These are phyloP conservation scores for Trichoderma sp. DNA, from an alignment of 2,329 filamentous ascomycete species.

Conservation along the genomic window DNA sequence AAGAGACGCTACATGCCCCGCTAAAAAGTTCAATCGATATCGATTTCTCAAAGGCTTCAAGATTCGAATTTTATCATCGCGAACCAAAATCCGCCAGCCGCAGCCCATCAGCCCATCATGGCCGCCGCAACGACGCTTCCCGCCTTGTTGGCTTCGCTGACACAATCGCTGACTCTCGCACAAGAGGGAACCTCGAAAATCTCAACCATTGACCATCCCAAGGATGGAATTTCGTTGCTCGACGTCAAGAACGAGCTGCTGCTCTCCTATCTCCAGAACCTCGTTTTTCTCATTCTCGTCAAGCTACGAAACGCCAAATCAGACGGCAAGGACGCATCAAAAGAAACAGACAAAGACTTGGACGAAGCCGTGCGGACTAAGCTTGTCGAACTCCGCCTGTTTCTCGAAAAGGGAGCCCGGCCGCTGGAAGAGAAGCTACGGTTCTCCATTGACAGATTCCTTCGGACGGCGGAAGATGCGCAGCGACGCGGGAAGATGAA, in stretches of 20 bases:
- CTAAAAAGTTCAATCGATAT: slow-evolving; percentile 16
- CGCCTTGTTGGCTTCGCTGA: slow-evolving; percentile 51
- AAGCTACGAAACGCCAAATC: slow-evolving; percentile 63
- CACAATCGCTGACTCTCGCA: slow-evolving; percentile 58
- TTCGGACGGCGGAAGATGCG: slow-evolving; percentile 78
- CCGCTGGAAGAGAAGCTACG: slow-evolving; percentile 87
- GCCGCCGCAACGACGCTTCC: slow-evolving; percentile 49
- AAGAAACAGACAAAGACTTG: slow-evolving; percentile 45
- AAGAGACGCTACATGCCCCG: not conserved
- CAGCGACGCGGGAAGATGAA: slow-evolving; percentile 45
- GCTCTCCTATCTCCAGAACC: slow-evolving; percentile 90
- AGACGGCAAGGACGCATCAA: slow-evolving; percentile 22
- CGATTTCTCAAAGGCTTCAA: slow-evolving; percentile 4
- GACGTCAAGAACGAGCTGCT: slow-evolving; percentile 97
- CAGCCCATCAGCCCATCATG: slow-evolving; percentile 32
- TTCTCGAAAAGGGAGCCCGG: slow-evolving; percentile 86
- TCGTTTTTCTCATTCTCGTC: slow-evolving; percentile 80
- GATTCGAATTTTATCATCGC: slow-evolving; percentile 7
- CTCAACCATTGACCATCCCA: slow-evolving; percentile 64
- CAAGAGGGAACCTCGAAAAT: slow-evolving; percentile 64
- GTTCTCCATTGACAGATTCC: slow-evolving; percentile 93
- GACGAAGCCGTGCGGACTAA: slow-evolving; percentile 72
- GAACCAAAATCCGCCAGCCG: not conserved
- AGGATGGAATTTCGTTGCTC: slow-evolving; percentile 88
- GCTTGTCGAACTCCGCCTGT: slow-evolving; percentile 86